phyloP scores from a whole-genome alignment of 2,329 filamentous ascomycete species.

The Pestalotiopsis sp. region DNA sequence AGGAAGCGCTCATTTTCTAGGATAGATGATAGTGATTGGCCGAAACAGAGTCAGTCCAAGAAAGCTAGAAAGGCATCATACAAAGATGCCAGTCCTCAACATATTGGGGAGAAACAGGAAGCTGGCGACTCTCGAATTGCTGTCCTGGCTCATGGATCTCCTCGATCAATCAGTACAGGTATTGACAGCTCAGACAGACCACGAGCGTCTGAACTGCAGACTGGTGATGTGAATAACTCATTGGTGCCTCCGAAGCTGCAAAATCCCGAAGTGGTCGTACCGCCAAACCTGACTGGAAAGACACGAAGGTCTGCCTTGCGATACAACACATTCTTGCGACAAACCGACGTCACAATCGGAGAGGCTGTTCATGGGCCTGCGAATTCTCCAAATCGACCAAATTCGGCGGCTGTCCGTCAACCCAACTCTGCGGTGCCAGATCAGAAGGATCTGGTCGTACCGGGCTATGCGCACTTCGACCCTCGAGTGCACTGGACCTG shows the following conservation, averaged over 20 bases:
- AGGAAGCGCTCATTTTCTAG: too few species aligned
- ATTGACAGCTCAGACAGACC: background rate
- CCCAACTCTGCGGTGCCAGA: background rate
- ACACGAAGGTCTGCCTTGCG: background rate
- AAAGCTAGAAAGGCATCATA: too few species aligned
- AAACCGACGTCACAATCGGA: constrained; percentile 33
- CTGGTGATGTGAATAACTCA: background rate
- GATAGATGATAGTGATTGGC: too few species aligned
- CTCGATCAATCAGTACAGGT: background rate
- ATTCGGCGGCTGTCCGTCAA: constrained; percentile 20
- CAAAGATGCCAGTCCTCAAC: too few species aligned
- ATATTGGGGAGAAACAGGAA: too few species aligned
- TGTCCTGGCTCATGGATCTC: too few species aligned
- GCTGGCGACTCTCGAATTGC: too few species aligned
- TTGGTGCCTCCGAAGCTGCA: background rate
- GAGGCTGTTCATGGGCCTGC: constrained; percentile 38
- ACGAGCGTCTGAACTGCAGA: background rate
- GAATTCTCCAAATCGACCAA: constrained; percentile 27
- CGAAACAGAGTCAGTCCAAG: too few species aligned
- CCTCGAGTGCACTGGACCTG: constrained; percentile 50
- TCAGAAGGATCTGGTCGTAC: too few species aligned
- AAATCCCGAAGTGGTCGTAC: background rate
- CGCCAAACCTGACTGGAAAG: background rate
- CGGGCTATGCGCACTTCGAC: constrained; percentile 47
- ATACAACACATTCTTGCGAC: constrained; percentile 5